Base-by-base conservation (phyloP, 805 yeast genomes). In the Dipodascopsis tothii region DNA sequence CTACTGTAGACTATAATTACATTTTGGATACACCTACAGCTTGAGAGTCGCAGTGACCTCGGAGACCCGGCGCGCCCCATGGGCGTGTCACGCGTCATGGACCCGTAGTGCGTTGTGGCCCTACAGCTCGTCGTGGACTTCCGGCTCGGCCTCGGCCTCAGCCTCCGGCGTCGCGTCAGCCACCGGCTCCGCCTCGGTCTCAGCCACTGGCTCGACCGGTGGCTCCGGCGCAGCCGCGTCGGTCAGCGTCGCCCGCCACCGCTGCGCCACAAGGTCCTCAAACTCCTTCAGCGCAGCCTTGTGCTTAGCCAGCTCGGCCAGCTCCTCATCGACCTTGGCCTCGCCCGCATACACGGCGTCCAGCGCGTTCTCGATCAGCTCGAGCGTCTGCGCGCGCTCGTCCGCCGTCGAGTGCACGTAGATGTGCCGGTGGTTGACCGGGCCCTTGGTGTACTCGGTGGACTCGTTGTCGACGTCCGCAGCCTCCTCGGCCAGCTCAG, bases 341-440 rank as follows among this genome's bases (percentile, higher is more conserved):
- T 74, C 82, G 9, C 78, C 86, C 55, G 74, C 77, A 39, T 85
- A 94, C 32, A 86, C 65, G 95, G 95, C 85, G 46, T 81, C 90
- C 37, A 83, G 64, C 3, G 81, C 74, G 4, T 66, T 49, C 0
- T 54, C 44, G 1, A 65, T 51, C 6, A 72, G 62, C 23, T 60
- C 53, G 27, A 50, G 42, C 22, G 40, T 41, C 21, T 39, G n/a
- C 28, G 33, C 35, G 9, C 56, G 53, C 35, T 52, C 56, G 7
- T 49, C 46, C 21, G 50, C 54, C 19, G 36, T 45, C 3, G 54
- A 35, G 3, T 66, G 70, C 4, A 75, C 48, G 14, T 25, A 25
- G 30, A 25, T 25, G 30, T 25, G 30, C 30, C 14, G 9, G 9
- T 14, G 11, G 14, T 25, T 25, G 14, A 25, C 14, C 30, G 9